Evolutionary conservation across 768 basidiomycete genomes (phyloP).

Genomic region (Tephrocybe rancida): DNA sequence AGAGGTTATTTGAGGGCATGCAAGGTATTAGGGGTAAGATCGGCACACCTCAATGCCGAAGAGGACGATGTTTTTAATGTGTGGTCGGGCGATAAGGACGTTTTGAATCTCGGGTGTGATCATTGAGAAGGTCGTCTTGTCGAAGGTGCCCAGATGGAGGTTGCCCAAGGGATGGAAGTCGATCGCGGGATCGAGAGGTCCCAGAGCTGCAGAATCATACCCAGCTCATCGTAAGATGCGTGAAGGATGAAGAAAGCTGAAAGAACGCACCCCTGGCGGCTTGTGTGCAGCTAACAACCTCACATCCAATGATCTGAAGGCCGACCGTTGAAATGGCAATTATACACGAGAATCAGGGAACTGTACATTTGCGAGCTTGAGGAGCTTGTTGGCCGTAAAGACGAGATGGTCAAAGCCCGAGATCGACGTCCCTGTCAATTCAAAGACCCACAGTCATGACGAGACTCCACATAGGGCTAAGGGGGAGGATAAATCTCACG

Average conservation of each 20-base stretch:
- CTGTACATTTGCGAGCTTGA: constrained; percentile 22
- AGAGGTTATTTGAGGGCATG: background rate
- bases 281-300: constrained; percentile 22
- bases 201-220: constrained; percentile 51
- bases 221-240: background rate
- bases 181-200: constrained; percentile 66
- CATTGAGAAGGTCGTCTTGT: constrained; percentile 91
- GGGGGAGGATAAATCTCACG: constrained; percentile 11
- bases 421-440: constrained; percentile 13
- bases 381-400: constrained; percentile 21
- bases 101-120: constrained; percentile 63
- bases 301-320: constrained; percentile 18
- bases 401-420: constrained; percentile 20
- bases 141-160: constrained; percentile 61
- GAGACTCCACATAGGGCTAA: background rate
- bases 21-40: constrained; percentile 29
- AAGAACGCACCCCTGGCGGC: constrained; percentile 16
- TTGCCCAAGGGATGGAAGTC: constrained; percentile 53
- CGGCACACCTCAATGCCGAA: constrained; percentile 82
- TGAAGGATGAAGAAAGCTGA: background rate
- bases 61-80: constrained; percentile 65
- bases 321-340: background rate
- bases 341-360: background rate
- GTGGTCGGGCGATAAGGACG: constrained; percentile 48
- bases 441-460: background rate